A percentile compares a stretch with the other conserved stretches of the same genome.
Evolutionary conservation across 2,329 filamentous ascomycete genomes (phyloP).

Genomic region (Colletotrichum sojae): DNA sequence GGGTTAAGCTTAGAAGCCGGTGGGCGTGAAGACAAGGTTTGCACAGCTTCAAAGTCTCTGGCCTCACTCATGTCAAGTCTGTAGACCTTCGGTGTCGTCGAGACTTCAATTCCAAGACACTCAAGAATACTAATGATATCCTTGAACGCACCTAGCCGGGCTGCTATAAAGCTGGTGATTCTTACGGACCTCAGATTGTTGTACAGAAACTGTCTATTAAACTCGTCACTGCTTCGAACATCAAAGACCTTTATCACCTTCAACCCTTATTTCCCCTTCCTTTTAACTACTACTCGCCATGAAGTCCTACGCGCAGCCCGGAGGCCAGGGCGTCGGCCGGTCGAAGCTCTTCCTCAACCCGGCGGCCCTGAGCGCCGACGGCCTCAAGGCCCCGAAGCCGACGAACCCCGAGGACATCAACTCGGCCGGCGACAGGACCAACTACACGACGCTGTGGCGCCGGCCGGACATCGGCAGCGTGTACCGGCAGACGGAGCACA

Average conservation of each 20-base stretch:
- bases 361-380: not conserved
- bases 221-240: no score
- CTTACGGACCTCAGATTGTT: not conserved
- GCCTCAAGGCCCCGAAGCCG: not conserved
- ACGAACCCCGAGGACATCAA: not conserved
- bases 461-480: slow-evolving; percentile 6
- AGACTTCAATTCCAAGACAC: no score
- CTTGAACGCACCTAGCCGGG: no score
- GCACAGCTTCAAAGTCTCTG: not conserved
- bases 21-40: not conserved
- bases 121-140: no score
- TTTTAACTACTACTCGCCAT: no score
- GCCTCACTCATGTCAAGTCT: no score
- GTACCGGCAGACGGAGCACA: slow-evolving; percentile 20
- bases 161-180: no score
- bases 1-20: not conserved
- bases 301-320: not conserved
- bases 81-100: no score
- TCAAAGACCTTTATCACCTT: no score
- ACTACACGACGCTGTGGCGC: slow-evolving; percentile 19
- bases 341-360: slow-evolving; percentile 27
- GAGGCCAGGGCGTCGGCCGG: not conserved
- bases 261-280: no score
- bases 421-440: slow-evolving; percentile 14
- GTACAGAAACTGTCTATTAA: not conserved